Evolutionary conservation across 2,329 filamentous ascomycete species (phyloP), one percentile per base, ranked within the genome.

Genomic region (Cadophora sp.): DNA sequence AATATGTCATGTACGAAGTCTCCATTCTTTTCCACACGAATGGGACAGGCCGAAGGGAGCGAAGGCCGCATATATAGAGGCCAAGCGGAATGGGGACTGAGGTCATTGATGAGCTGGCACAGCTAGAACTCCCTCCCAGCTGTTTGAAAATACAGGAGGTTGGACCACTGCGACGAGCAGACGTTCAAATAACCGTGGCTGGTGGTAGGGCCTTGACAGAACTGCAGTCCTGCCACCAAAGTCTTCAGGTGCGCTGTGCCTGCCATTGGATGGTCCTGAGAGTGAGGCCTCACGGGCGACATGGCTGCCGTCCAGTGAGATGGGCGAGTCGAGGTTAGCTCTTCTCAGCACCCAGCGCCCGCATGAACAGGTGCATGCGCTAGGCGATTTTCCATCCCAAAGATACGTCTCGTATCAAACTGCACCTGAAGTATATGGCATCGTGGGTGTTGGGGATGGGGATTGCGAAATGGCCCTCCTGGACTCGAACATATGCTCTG

Each of bases 21-120:
- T 27, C 41, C 58, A 60, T 45, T 45, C 22, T 60, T 60, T 59
- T 47, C 39, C 22, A 48, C 58, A 20, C 58, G 43, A 47, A 47
- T 20, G n/a, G 33, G 30, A 39, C 47, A 27, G 51, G 51, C n/a
- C 60, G 58, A 65, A 66, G 33, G 41, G 62, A 71, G 66, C 71
- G 72, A 48, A 70, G 74, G 74, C 72, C 74, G 75, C 74, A 76
- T 75, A 72, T 72, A 66, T 71, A 67, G 72, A 73, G 73, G 69
- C 73, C 72, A 70, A 73, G 74, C 73, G 66, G 65, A 43, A 67
- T 48, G 51, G 36, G 11, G 7, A 60, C 45, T 66, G 67, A 69
- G 56, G 64, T 71, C 59, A 70, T 68, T 67, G 72, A 72, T 75
- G 74, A 71, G 74, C 60, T 75, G 73, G 74, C 74, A 75, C 1